phyloP scores from a whole-genome alignment of 805 yeast genomes.

The Wickerhamiella qilinensis region DNA sequence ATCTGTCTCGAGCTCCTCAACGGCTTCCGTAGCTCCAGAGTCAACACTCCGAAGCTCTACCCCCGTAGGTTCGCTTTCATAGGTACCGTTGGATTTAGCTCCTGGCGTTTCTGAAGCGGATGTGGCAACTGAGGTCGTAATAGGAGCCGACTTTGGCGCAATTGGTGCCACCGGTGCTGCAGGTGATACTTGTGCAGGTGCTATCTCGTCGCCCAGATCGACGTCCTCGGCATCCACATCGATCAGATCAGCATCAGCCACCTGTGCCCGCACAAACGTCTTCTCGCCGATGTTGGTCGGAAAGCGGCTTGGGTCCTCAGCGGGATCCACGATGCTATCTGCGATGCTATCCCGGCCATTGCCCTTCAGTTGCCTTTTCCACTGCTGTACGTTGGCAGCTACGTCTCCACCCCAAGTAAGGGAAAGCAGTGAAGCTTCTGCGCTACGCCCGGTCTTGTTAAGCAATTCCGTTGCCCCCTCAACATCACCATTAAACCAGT shows the following conservation, averaged over 20 bases:
- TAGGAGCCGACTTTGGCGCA: slow-evolving; percentile 14
- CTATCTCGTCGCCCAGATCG: slow-evolving; percentile 6
- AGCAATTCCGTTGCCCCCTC: slow-evolving; percentile 48
- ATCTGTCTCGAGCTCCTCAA: slow-evolving; percentile 5
- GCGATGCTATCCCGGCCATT: slow-evolving; percentile 43
- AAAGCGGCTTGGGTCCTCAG: slow-evolving; percentile 21
- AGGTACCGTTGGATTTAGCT: neutral
- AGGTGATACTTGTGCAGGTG: no score
- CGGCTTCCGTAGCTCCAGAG: slow-evolving; percentile 12
- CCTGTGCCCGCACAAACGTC: slow-evolving; percentile 8
- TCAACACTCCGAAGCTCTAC: slow-evolving; percentile 7
- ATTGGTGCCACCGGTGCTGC: no score
- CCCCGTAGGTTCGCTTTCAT: neutral
- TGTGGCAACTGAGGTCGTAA: slow-evolving; percentile 17
- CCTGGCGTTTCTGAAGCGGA: slow-evolving; percentile 4
- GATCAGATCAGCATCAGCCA: slow-evolving; percentile 22
- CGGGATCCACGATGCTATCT: slow-evolving; percentile 39
- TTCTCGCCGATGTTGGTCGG: slow-evolving; percentile 20
- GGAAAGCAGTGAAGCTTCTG: slow-evolving; percentile 78
- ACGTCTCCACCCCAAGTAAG: slow-evolving; percentile 46
- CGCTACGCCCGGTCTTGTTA: slow-evolving; percentile 45
- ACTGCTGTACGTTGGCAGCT: slow-evolving; percentile 34
- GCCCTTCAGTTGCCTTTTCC: slow-evolving; percentile 46
- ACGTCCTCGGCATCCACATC: slow-evolving; percentile 22
- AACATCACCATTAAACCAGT: slow-evolving; percentile 71